Conservation (phyloP, 73 alveolate genomes). For the Paramecium octaurelia region DNA sequence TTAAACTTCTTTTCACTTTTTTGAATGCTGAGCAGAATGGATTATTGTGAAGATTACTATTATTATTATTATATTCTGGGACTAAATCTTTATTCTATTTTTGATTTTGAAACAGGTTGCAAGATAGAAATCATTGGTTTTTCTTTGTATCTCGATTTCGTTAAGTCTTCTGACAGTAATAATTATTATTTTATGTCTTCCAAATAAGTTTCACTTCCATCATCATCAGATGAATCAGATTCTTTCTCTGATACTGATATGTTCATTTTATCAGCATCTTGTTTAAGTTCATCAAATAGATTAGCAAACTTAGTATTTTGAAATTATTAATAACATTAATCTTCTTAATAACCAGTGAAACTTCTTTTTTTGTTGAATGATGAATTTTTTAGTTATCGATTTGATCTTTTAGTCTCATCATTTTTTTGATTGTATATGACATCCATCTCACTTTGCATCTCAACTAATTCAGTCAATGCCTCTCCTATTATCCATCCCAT, state of each 20-base stretch:
- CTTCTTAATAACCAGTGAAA: conserved; percentile 37
- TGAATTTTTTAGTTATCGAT: not conserved
- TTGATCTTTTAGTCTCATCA: not conserved
- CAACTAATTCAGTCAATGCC: not conserved
- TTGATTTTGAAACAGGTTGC: not conserved
- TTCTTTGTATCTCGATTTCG: not conserved
- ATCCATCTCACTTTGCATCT: not conserved
- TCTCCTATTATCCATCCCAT: conserved; percentile 54
- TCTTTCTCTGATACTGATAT: conserved; percentile 55
- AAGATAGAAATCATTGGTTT: not conserved
- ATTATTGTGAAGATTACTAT: not conserved
- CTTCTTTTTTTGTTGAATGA: conserved; percentile 21
- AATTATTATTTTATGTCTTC: not conserved
- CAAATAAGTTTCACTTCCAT: conserved; percentile 8
- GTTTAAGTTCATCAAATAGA: conserved; percentile 21
- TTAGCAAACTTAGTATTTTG: conserved; percentile 39
- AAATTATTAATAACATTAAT: not conserved
- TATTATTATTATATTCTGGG: not conserved
- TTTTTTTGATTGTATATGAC: not conserved
- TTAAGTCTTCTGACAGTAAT: not conserved
- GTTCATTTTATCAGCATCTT: conserved; percentile 22
- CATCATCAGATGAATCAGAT: conserved; percentile 61
- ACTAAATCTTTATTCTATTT: not conserved
- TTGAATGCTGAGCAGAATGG: not conserved
- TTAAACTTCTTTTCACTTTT: not conserved